Evolutionary conservation across 2,329 filamentous ascomycete genomes (phyloP).

Genomic region (Didymella pomorum): DNA sequence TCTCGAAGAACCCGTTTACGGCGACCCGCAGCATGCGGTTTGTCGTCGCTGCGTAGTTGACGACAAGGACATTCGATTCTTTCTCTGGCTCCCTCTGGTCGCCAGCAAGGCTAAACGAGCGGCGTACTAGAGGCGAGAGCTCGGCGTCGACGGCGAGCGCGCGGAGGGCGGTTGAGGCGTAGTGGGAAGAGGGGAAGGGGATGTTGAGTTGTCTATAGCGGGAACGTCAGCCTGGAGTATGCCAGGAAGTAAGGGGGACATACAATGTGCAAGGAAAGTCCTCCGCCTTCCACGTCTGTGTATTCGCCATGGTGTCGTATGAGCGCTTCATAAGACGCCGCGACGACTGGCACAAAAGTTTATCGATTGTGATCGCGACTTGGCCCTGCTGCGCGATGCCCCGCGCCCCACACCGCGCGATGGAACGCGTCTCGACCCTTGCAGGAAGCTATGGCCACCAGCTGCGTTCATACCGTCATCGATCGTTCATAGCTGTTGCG

Average conservation of each 20-base stretch:
- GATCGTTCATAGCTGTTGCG: slow-evolving; percentile 28
- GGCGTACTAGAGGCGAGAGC: slow-evolving; percentile 81
- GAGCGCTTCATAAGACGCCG: slow-evolving; percentile 13
- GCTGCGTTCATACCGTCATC: slow-evolving; percentile 30
- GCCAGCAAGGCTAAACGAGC: slow-evolving; percentile 67
- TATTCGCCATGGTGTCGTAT: slow-evolving; percentile 25
- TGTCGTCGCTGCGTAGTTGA: slow-evolving; percentile 85
- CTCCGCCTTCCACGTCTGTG: slow-evolving; percentile 24
- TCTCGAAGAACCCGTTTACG: slow-evolving; percentile 96
- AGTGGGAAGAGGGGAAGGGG: slow-evolving; percentile 80
- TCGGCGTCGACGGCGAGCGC: slow-evolving; percentile 87
- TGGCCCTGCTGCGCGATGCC: no score
- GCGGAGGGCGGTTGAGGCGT: slow-evolving; percentile 77
- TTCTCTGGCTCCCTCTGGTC: no score
- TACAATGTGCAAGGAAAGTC: slow-evolving; percentile 54
- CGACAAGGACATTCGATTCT: no score
- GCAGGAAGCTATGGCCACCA: slow-evolving; percentile 26
- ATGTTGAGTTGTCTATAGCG: slow-evolving; percentile 72
- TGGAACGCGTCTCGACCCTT: neutral
- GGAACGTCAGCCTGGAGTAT: no score
- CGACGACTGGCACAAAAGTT: neutral
- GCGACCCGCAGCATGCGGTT: slow-evolving; percentile 96
- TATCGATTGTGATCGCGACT: slow-evolving; percentile 17
- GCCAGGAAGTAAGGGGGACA: neutral
- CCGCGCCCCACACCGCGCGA: slow-evolving; percentile 8